Evolutionary conservation across 192 early-diverging fungal genomes (phyloP), one percentile per base, ranked within the genome.

Genomic region (Linderina pennispora): DNA sequence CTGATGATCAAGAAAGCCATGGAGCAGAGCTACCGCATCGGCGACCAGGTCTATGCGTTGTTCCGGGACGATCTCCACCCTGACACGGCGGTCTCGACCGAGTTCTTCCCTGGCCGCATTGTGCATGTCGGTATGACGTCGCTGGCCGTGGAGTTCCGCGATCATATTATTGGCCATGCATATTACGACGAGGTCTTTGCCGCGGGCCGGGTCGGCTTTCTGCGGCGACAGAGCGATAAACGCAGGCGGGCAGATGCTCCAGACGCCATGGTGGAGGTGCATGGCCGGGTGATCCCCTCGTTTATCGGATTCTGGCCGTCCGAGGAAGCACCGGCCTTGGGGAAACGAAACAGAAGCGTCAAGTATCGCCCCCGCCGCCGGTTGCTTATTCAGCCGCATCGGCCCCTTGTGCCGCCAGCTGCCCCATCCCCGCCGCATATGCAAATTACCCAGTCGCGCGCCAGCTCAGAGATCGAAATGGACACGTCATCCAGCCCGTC

Each of bases 171-270:
- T 46, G 43, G 40, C 3, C 67, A 71, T 20, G 67, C 63, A 28
- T 63, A 63, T 43, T 71, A 71, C 20, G 67, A 71, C 33, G 67
- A 71, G 48, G 51, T 55, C 48, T 71, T 71, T 55, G 60, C 67
- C 0, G 67, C 67, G 0, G 67, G 60, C 15, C 42, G 60, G 0
- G 60, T 63, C 2, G 67, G 67, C 5, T 71, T 71, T 55, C 31
- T 71, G 55, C 51, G 67, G 11, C 36, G 45, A 19, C 43, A 31
- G 45, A 63, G 60, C 48, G 52, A 52, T 28, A 45, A 54, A 31
- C 55, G 67, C 36, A 50, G 39, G 18, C 19, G 34, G 14, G 23
- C 37, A 0, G 23, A 31, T 4, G 40, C 25, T 0, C 24, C 33
- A 0, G 64, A 50, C 14, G 50, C 60, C 1, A 45, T 59, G 51